Percentiles rank a stretch among this genome's conserved stretches.
These are phyloP conservation scores for Russula foetens DNA, from an alignment of 768 basidiomycete genomes.

Conservation along the genomic window DNA sequence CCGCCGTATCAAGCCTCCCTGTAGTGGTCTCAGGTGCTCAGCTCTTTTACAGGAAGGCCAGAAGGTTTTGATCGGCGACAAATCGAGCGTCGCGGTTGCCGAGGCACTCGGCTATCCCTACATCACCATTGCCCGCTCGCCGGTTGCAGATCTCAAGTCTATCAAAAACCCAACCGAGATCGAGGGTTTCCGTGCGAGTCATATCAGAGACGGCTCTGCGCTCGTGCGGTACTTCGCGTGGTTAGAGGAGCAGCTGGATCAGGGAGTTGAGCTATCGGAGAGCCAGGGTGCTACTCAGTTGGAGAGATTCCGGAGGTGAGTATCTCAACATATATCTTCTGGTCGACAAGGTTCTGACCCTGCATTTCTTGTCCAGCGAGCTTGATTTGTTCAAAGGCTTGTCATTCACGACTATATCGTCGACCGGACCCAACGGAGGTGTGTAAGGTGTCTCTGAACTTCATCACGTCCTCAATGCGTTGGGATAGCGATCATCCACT, in stretches of 20 bases:
- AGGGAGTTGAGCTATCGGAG: conserved; percentile 60
- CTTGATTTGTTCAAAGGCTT: conserved; percentile 75
- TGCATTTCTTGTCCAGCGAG: conserved; percentile 39
- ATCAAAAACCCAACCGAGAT: conserved; percentile 78
- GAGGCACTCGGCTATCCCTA: conserved; percentile 71
- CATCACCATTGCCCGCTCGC: conserved; percentile 55
- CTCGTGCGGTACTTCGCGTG: conserved; percentile 88
- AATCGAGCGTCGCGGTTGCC: conserved; percentile 73
- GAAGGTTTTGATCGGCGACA: conserved; percentile 72
- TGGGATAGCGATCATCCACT: conserved; percentile 81
- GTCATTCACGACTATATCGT: conserved; percentile 89
- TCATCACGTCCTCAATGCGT: neutral
- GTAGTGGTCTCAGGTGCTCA: neutral
- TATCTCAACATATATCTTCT: conserved; percentile 4
- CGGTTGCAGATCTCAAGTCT: conserved; percentile 70
- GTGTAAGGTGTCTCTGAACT: conserved; percentile 21
- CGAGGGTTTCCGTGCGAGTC: conserved; percentile 81
- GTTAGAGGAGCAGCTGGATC: conserved; percentile 77
- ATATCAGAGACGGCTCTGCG: conserved; percentile 86
- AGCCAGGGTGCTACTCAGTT: conserved; percentile 72
- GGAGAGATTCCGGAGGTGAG: conserved; percentile 75
- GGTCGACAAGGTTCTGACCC: neutral
- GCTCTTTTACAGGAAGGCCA: conserved; percentile 22
- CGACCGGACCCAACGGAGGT: conserved; percentile 90
- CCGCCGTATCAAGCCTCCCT: too few relatives aligned